A percentile compares a stretch with the other conserved stretches of the same genome.
These are phyloP conservation scores for Cyberlindnera bimundalis DNA, from an alignment of 805 yeast species.

Conservation along the genomic window DNA sequence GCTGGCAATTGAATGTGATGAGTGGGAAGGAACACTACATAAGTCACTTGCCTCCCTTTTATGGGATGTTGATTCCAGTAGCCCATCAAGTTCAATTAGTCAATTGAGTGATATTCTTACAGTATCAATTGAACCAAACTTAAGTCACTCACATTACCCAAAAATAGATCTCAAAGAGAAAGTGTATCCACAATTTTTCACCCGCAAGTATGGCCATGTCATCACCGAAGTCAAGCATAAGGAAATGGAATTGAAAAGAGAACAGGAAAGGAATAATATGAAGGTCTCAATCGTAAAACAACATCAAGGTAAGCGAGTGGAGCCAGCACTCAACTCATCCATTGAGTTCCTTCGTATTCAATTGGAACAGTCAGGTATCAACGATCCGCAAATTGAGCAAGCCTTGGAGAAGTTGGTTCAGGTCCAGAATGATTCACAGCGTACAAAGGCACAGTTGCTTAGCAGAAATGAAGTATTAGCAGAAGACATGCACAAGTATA, in stretches of 20 bases:
- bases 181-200: conserved; percentile 40
- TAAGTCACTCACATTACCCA: background rate
- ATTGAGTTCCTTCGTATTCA: conserved; percentile 25
- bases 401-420: conserved; percentile 6
- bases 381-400: conserved; percentile 11
- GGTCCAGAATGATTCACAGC: conserved; percentile 12
- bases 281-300: conserved; percentile 27
- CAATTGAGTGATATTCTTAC: conserved; percentile 35
- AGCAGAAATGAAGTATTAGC: conserved; percentile 12
- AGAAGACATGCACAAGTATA: conserved; percentile 16
- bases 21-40: conserved; percentile 30
- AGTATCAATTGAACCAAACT: conserved; percentile 27
- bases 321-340: conserved; percentile 26
- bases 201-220: conserved; percentile 24
- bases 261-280: conserved; percentile 18
- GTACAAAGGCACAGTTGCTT: conserved; percentile 12
- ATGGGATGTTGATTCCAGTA: conserved; percentile 29
- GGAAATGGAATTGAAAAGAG: conserved; percentile 6
- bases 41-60: conserved; percentile 31
- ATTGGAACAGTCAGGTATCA: conserved; percentile 12
- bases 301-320: conserved; percentile 32
- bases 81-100: conserved; percentile 23
- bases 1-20: conserved; percentile 34
- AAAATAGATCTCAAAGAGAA: conserved; percentile 29
- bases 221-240: conserved; percentile 8